Base-by-base conservation (phyloP, 208 protist genomes). In the Leishmania lainsoni region DNA sequence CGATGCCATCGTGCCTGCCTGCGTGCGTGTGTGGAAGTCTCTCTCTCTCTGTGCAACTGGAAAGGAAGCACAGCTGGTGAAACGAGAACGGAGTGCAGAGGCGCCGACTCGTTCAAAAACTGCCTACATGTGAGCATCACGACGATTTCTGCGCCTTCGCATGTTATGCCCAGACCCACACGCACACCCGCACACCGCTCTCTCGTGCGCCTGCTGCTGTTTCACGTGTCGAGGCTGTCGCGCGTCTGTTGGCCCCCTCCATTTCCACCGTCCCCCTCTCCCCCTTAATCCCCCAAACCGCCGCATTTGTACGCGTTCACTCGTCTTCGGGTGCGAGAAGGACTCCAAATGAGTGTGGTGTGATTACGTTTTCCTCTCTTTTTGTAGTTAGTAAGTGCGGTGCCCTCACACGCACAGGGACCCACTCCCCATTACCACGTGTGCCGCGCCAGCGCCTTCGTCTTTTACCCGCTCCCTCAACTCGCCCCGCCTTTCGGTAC, bases 351-450 rank as follows among this genome's bases (percentile, higher is more conserved):
- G n/a, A 1, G 29, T 68, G 2, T 39, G 29, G 61, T 17, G 39
- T 39, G 29, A 12, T 68, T 58, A 45, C 42, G 54, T 68, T 68
- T 48, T 42, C 35, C 14, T 22, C 54, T 58, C 54, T 22, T 48
- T 42, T 73, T 32, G 69, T 73, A 52, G 48, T 39, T 73, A 73
- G 69, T 42, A 73, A 73, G 45, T 12, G 39, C 49, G 8, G 39
- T 16, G 32, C 51, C 22, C 49, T 45, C 72, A 76, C 26, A 29
- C 72, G 14, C 72, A n/a, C 51, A 75, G 2, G 12, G 16, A 75
- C 71, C 22, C 29, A 39, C 61, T 5, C 26, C 61, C 14, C 39
- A 20, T 20, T 49, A 16, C 3, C 14, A 29, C 66, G 2, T 72
- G 22, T 26, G 16, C 39, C 66, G 3, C 39, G 3, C 9, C 22